Evolutionary conservation across 345 rosid genomes (phyloP), one percentile per base, ranked within the genome.

Genomic region (Brassica nigra): DNA sequence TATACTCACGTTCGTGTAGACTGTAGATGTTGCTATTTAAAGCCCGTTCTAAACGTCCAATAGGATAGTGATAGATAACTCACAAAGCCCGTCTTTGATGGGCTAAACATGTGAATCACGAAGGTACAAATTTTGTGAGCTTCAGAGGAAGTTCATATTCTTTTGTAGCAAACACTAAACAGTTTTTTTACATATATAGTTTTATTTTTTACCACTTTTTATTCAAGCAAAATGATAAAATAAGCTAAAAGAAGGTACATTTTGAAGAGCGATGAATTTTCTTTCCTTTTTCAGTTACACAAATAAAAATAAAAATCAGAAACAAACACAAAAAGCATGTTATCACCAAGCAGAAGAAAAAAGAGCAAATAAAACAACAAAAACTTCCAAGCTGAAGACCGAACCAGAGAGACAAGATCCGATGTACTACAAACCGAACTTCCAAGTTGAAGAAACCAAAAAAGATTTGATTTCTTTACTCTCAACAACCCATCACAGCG

Each of bases 401-500:
- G 29, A 71, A 63, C 76, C 39, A 47, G 62, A 69, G 49, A 42
- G 68, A 76, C 4, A 62, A 16, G 63, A 61, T 61, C 33, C 61
- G 68, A 59, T 42, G 57, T 76, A 42, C 31, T 68, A 59, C 8
- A 28, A 37, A 29, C 36, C 18, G 23, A 73, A 79, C 57, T 66
- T 36, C 15, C 65, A 30, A 72, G 47, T 15, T 39, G 68, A 73
- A 73, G 78, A 61, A 74, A 79, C 74, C 36, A 68, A 23, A 33
- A 54, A 67, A 29, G 15, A 12, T 5, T 28, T 4, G 28, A 27
- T 34, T 33, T 34, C 49, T 14, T 37, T 44, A 4, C 4, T 6
- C 15, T 33, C 61, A 91, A 70, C 95, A 89, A 66, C 91, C 95
- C 93, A 90, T 86, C 28, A 92, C 90, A 2, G 93, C 97, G 80